phyloP scores from a whole-genome alignment of 768 basidiomycete species.

The Leccinum obscurum region DNA sequence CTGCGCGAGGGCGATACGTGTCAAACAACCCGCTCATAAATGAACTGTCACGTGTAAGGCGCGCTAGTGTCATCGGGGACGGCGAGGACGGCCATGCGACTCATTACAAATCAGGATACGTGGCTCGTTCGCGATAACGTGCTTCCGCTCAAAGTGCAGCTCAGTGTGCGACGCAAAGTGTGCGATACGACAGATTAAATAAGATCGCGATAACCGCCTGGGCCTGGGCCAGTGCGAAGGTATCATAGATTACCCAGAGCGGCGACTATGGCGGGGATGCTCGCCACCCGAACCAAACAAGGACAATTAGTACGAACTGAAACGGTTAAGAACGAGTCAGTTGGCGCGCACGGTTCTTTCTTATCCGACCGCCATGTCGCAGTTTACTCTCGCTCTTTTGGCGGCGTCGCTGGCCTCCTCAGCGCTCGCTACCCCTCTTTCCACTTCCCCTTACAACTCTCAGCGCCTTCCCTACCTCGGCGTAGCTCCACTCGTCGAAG shows the following conservation, averaged over 20 bases:
- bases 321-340: conserved; percentile 27
- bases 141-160: too few relatives aligned
- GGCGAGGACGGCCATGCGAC: too few relatives aligned
- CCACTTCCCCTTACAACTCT: conserved; percentile 38
- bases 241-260: conserved; percentile 1
- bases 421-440: conserved; percentile 43
- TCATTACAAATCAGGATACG: too few relatives aligned
- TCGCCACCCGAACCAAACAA: conserved; percentile 33
- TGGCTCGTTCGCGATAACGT: too few relatives aligned
- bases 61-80: too few relatives aligned
- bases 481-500: conserved; percentile 60
- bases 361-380: conserved; percentile 35
- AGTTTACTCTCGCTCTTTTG: conserved; percentile 35
- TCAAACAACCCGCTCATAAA: too few relatives aligned
- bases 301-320: conserved; percentile 18
- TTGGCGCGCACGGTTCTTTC: conserved; percentile 8
- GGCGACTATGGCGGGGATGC: neutral
- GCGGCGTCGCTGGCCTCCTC: conserved; percentile 40
- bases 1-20: too few relatives aligned
- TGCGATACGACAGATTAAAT: too few relatives aligned
- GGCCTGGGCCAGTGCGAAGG: neutral
- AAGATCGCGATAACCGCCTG: too few relatives aligned
- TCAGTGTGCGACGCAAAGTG: too few relatives aligned
- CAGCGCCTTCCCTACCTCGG: conserved; percentile 45
- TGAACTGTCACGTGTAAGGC: too few relatives aligned